These are phyloP conservation scores for Pyrenochaeta sp. DNA, from an alignment of 2,329 filamentous ascomycete species.

Conservation along the genomic window DNA sequence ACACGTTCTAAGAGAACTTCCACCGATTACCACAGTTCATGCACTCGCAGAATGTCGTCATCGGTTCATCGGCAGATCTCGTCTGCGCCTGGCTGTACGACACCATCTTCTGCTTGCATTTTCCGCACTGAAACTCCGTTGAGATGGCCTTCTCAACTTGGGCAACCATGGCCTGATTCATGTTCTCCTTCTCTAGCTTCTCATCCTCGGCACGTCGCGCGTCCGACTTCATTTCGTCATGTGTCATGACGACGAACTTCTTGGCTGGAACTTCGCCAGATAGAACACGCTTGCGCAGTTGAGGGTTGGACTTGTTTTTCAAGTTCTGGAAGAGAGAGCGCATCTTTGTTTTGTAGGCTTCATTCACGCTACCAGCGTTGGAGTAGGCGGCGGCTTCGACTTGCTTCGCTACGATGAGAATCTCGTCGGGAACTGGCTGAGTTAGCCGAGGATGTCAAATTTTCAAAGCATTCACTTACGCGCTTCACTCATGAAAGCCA, in stretches of 20 bases:
- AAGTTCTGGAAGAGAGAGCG: constrained; percentile 93
- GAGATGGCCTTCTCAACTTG: constrained; percentile 91
- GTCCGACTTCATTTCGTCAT: constrained; percentile 89
- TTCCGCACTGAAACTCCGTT: constrained; percentile 85
- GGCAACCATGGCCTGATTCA: constrained; percentile 96
- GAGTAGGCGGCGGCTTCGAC: constrained; percentile 81
- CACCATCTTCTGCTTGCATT: constrained; percentile 93
- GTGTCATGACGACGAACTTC: constrained; percentile 83
- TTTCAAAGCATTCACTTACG: constrained; percentile 39
- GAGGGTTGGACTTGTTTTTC: constrained; percentile 87
- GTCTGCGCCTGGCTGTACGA: constrained; percentile 97
- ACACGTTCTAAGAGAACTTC: constrained; percentile 52
- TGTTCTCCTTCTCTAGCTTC: constrained; percentile 86
- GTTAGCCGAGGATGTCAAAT: constrained; percentile 25
- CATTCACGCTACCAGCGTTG: constrained; percentile 72
- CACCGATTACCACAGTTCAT: constrained; percentile 61
- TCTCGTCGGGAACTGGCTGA: constrained; percentile 63
- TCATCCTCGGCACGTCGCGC: constrained; percentile 80
- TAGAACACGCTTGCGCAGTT: constrained; percentile 79
- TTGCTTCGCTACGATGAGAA: constrained; percentile 72
- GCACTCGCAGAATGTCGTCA: constrained; percentile 66
- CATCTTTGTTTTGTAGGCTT: constrained; percentile 86
- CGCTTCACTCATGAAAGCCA: constrained; percentile 74
- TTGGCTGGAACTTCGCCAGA: constrained; percentile 75
- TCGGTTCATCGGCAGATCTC: constrained; percentile 90